These are phyloP conservation scores for Penicillium alfredii DNA, from an alignment of 495 filamentous ascomycete genomes.

Conservation along the genomic window DNA sequence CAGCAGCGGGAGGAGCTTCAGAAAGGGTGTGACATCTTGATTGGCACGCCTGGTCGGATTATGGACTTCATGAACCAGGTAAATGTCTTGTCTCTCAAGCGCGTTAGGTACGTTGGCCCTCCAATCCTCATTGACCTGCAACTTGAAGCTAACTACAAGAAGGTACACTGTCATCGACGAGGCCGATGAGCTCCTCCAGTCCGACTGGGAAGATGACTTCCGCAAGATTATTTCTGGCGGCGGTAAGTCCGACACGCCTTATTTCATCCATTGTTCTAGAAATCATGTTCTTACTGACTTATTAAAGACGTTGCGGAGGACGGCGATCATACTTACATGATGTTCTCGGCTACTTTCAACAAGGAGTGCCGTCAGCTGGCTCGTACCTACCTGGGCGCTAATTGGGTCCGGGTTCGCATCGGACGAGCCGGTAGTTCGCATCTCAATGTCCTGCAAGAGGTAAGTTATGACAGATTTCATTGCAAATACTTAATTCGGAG, in stretches of 20 bases:
- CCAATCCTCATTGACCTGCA: not conserved
- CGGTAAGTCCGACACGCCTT: slow-evolving; percentile 60
- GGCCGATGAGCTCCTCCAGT: slow-evolving; percentile 81
- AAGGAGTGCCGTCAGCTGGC: slow-evolving; percentile 70
- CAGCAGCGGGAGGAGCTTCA: slow-evolving; percentile 66
- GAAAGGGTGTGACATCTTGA: slow-evolving; percentile 81
- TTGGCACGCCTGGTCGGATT: slow-evolving; percentile 83
- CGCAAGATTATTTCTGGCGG: slow-evolving; percentile 67
- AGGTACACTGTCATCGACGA: slow-evolving; percentile 88
- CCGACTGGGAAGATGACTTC: slow-evolving; percentile 69
- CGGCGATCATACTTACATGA: slow-evolving; percentile 74
- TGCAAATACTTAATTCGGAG: too few species aligned
- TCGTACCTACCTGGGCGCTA: slow-evolving; percentile 60
- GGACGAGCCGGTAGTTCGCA: slow-evolving; percentile 80
- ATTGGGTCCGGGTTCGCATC: slow-evolving; percentile 72
- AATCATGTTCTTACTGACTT: slow-evolving; percentile 14
- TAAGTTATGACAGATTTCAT: too few species aligned
- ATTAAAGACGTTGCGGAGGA: slow-evolving; percentile 63
- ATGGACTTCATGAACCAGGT: slow-evolving; percentile 71
- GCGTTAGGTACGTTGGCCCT: slow-evolving; percentile 54
- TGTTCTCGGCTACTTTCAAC: slow-evolving; percentile 94
- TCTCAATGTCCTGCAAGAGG: slow-evolving; percentile 67
- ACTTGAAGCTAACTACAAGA: slow-evolving; percentile 3
- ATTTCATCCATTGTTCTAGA: slow-evolving; percentile 5
- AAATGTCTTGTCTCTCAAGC: slow-evolving; percentile 61